Conservation (phyloP, 2,329 filamentous ascomycete genomes). For the Pseudocercospora cruenta region DNA sequence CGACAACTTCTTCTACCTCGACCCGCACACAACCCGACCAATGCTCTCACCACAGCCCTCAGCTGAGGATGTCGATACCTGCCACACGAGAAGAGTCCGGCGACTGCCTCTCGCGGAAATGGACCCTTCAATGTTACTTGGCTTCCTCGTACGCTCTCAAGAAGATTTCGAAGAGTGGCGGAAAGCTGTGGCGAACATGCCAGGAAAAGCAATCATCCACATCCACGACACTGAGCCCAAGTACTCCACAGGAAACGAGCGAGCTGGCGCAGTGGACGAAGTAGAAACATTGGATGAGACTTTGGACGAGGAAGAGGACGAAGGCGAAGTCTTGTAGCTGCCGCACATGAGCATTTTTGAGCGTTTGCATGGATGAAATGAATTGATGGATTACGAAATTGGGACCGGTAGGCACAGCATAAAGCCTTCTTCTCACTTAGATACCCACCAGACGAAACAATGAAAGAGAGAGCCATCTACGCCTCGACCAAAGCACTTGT, state of each 20-base stretch:
- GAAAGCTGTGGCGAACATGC: constrained; percentile 52
- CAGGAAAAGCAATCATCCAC: constrained; percentile 81
- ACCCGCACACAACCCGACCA: constrained; percentile 84
- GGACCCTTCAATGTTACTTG: constrained; percentile 97
- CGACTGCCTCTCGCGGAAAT: constrained; percentile 85
- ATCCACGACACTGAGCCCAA: constrained; percentile 73
- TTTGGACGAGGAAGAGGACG: constrained; percentile 26
- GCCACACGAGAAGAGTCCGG: constrained; percentile 83
- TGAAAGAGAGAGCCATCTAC: too few relatives aligned
- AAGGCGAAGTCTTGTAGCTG: constrained; percentile 10
- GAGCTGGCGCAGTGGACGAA: constrained; percentile 79
- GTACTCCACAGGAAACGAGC: constrained; percentile 56
- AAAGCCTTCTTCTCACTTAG: not conserved
- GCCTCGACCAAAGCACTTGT: too few relatives aligned
- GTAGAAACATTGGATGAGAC: constrained; percentile 83
- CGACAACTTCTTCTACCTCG: constrained; percentile 86
- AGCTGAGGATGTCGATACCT: constrained; percentile 74
- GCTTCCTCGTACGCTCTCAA: constrained; percentile 81
- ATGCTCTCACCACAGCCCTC: constrained; percentile 66
- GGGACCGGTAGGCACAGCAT: not conserved
- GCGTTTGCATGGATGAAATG: not conserved
- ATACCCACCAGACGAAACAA: not conserved
- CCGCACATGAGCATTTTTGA: not conserved
- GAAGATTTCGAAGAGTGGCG: constrained; percentile 86
- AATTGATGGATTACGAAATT: not conserved